Evolutionary conservation across 1,139 yeast species (phyloP).

Genomic region (Pichia sp.): DNA sequence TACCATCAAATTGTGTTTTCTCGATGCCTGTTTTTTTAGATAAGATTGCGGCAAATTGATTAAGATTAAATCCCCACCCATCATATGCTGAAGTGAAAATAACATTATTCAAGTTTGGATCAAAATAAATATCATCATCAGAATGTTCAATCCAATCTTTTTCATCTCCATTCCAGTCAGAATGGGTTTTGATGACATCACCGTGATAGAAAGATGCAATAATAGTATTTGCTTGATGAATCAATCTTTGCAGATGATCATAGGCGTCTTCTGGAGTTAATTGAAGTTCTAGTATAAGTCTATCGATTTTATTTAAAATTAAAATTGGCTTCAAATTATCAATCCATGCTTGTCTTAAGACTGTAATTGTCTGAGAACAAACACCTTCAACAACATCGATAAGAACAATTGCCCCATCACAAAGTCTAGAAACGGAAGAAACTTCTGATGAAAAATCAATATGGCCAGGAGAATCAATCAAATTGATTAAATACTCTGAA

Average conservation of each 20-base stretch:
- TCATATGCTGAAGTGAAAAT: slow-evolving; percentile 92
- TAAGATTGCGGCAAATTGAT: slow-evolving; percentile 82
- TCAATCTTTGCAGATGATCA: slow-evolving; percentile 61
- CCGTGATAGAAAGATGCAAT: slow-evolving; percentile 92
- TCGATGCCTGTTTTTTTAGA: slow-evolving; percentile 82
- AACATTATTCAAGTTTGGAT: slow-evolving; percentile 87
- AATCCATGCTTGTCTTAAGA: slow-evolving; percentile 91
- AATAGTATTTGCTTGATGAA: slow-evolving; percentile 93
- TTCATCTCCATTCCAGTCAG: slow-evolving; percentile 44
- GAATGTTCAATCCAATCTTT: slow-evolving; percentile 66
- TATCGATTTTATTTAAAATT: slow-evolving; percentile 89
- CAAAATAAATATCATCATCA: slow-evolving; percentile 80
- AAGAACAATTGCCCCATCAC: slow-evolving; percentile 93
- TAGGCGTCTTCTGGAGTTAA: slow-evolving; percentile 83
- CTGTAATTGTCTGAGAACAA: slow-evolving; percentile 93
- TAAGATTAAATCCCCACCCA: slow-evolving; percentile 95
- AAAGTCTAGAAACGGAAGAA: slow-evolving; percentile 86
- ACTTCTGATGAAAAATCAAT: slow-evolving; percentile 96
- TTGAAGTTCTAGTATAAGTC: slow-evolving; percentile 75
- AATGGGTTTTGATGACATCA: slow-evolving; percentile 86
- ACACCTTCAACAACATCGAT: slow-evolving; percentile 99
- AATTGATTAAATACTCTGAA: slow-evolving; percentile 76
- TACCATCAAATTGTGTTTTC: slow-evolving; percentile 67
- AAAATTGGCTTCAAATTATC: slow-evolving; percentile 83
- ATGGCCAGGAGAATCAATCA: slow-evolving; percentile 98